Evolutionary conservation across 495 filamentous ascomycete genomes (phyloP).

Genomic region (Neurospora tetraspora): DNA sequence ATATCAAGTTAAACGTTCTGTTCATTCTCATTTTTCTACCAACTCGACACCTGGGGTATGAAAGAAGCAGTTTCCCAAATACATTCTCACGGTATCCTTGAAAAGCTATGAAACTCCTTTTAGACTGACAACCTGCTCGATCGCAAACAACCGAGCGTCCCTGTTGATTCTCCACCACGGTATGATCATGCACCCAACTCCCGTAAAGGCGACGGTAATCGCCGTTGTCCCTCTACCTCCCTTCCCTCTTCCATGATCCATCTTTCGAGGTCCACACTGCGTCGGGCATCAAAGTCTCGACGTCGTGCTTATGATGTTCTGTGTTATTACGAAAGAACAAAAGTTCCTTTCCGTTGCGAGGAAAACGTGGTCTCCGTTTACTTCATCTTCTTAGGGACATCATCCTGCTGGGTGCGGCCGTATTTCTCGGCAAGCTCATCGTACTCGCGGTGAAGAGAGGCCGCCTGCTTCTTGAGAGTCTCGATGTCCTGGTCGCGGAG

Average conservation of each 20-base stretch:
- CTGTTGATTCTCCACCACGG: not conserved
- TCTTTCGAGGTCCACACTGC: not conserved
- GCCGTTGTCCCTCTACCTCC: not conserved
- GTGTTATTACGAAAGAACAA: not conserved
- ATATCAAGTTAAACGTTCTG: not conserved
- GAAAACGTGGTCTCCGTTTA: slow-evolving; percentile 26
- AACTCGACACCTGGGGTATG: not conserved
- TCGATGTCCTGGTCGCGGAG: slow-evolving; percentile 66
- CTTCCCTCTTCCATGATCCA: not conserved
- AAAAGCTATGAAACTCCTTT: not conserved
- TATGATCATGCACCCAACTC: not conserved
- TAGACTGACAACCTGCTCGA: not conserved
- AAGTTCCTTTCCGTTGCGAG: not conserved
- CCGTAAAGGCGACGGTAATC: not conserved
- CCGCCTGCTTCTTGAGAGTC: slow-evolving; percentile 75
- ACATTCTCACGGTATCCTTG: not conserved
- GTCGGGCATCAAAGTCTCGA: not conserved
- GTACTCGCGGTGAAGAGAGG: slow-evolving; percentile 71
- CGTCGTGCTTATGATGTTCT: not conserved
- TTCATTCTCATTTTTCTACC: not conserved
- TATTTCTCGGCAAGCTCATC: slow-evolving; percentile 73
- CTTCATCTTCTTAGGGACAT: slow-evolving; percentile 57
- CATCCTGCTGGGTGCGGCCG: slow-evolving; percentile 42
- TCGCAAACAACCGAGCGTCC: not conserved
- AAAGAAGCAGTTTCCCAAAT: not conserved